Percentiles rank a stretch among this genome's conserved stretches.
These are phyloP conservation scores for Sugiyamaella castrensis DNA, from an alignment of 1,139 yeast genomes.

Conservation along the genomic window DNA sequence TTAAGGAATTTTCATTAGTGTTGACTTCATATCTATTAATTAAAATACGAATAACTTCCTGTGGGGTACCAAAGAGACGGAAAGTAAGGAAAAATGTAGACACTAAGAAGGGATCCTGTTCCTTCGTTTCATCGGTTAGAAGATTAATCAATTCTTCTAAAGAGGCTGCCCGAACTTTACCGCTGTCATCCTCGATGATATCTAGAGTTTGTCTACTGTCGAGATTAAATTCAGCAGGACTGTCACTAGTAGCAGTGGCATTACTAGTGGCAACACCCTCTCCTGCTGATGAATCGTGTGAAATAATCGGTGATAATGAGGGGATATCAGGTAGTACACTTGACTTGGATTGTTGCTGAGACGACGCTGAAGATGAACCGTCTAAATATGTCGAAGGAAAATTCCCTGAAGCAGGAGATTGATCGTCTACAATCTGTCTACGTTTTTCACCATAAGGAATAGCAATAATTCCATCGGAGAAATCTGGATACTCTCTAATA, in stretches of 20 bases:
- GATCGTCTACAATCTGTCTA: conserved; percentile 1
- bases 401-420: conserved; percentile 6
- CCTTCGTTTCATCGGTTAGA: conserved; percentile 62
- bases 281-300: conserved; percentile 6
- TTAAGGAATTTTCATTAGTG: conserved; percentile 36
- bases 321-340: conserved; percentile 22
- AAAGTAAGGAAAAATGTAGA: conserved; percentile 81
- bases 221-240: neutral
- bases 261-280: neutral
- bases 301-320: conserved; percentile 20
- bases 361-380: neutral
- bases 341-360: neutral
- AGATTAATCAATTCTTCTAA: conserved; percentile 69
- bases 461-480: conserved; percentile 58
- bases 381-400: neutral
- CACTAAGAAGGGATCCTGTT: conserved; percentile 66
- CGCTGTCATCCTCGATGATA: conserved; percentile 43
- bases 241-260: neutral
- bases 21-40: conserved; percentile 60
- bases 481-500: conserved; percentile 72
- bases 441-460: conserved; percentile 9
- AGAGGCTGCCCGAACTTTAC: conserved; percentile 71
- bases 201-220: neutral
- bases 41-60: conserved; percentile 66
- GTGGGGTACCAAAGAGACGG: conserved; percentile 67